A percentile compares a stretch with the other conserved stretches of the same genome.
Evolutionary conservation across 768 basidiomycete species (phyloP).

Genomic region (Kwoniella pini): DNA sequence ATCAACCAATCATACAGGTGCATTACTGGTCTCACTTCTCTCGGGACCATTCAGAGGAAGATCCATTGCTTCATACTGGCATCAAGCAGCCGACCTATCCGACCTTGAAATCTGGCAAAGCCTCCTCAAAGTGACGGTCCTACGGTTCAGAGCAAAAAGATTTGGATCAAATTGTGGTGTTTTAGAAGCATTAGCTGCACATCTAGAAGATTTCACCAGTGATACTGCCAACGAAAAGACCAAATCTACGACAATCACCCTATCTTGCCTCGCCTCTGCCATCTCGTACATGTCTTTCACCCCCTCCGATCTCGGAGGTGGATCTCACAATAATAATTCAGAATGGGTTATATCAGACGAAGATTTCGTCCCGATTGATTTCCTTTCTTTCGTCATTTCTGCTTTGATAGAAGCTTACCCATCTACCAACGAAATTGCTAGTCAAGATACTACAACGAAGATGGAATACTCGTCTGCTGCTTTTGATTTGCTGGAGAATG

Average conservation of each 20-base stretch:
- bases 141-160: conserved; percentile 40
- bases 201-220: conserved; percentile 32
- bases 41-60: conserved; percentile 39
- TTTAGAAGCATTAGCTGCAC: conserved; percentile 39
- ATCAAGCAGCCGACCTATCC: conserved; percentile 20
- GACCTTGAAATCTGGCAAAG: conserved; percentile 36
- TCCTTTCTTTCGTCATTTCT: conserved; percentile 31
- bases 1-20: conserved; percentile 45
- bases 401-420: conserved; percentile 37
- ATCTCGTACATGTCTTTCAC: conserved; percentile 29
- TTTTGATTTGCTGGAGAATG: conserved; percentile 14
- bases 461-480: conserved; percentile 29
- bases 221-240: conserved; percentile 25
- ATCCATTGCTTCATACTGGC: conserved; percentile 35
- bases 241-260: conserved; percentile 36
- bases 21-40: conserved; percentile 42
- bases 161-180: conserved; percentile 44
- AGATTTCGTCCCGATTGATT: conserved; percentile 35
- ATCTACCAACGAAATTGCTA: conserved; percentile 5
- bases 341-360: conserved; percentile 30
- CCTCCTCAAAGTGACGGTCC: conserved; percentile 32
- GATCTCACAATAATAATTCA: conserved; percentile 3
- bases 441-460: background rate
- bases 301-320: conserved; percentile 13
- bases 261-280: conserved; percentile 39